Base-by-base conservation (phyloP, 305 asterid genomes). In the Salvia sclarea region DNA sequence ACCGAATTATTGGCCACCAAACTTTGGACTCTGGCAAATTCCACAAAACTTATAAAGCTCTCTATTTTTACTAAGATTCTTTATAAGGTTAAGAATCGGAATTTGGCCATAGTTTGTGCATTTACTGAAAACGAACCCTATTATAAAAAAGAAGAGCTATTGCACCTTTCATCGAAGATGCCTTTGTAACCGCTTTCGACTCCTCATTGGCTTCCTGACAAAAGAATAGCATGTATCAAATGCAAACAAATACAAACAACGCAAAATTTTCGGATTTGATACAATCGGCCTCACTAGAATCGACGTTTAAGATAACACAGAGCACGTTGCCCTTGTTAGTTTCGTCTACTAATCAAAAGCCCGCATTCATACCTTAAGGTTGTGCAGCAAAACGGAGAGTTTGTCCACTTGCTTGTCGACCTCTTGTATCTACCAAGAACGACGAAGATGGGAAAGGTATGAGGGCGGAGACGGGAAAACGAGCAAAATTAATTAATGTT, bases 91-190 rank as follows among this genome's bases (percentile, higher is more conserved):
- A n/a, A n/a, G n/a, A n/a, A n/a, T n/a, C n/a, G n/a, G n/a, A n/a
- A n/a, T n/a, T n/a, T n/a, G n/a, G n/a, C n/a, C n/a, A n/a, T n/a
- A n/a, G n/a, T n/a, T n/a, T n/a, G n/a, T n/a, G n/a, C n/a, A n/a
- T n/a, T n/a, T n/a, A n/a, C n/a, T n/a, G n/a, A n/a, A n/a, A n/a
- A n/a, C n/a, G n/a, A n/a, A n/a, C n/a, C n/a, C n/a, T n/a, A n/a
- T n/a, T n/a, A n/a, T n/a, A n/a, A n/a, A 16, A 61, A 70, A 11
- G 70, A 58, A 48, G 57, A 57, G 33, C 8, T 6, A n/a, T 16
- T 43, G 37, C 67, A 91, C 97, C 95, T 85, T 91, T 91, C 97
- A 91, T 88, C 4, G 93, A 78, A 35, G 96, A 88, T 63, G 96
- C 97, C 74, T 88, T 91, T 20, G 93, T 91, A 45, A 88, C 89